phyloP scores from a whole-genome alignment of 768 basidiomycete species.

The Auriscalpium microsporum region DNA sequence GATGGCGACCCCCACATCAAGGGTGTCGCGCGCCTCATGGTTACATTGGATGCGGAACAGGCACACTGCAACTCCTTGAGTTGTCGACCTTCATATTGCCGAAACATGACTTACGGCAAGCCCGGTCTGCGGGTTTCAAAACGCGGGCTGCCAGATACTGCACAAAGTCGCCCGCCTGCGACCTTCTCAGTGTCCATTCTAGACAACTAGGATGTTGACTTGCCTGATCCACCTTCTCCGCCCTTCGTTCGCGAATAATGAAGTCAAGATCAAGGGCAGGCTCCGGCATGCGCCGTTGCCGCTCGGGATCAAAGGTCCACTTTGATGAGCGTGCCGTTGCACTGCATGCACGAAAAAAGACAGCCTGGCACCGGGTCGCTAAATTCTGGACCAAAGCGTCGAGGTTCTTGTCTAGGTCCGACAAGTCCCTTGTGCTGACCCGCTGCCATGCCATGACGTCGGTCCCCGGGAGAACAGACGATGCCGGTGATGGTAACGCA shows the following conservation, averaged over 20 bases:
- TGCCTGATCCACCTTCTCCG: conserved; percentile 10
- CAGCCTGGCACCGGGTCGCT: conserved; percentile 46
- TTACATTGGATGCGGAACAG: conserved; percentile 46
- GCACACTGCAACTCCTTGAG: conserved; percentile 36
- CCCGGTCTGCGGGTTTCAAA: conserved; percentile 21
- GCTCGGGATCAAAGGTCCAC: background rate
- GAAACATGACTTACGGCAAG: conserved; percentile 36
- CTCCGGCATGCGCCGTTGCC: background rate
- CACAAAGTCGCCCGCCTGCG: background rate
- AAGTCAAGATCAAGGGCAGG: background rate
- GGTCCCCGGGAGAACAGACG: too few species aligned
- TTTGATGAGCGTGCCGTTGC: conserved; percentile 55
- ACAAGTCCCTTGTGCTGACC: conserved; percentile 40
- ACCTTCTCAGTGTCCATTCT: background rate
- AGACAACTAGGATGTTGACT: conserved; percentile 7
- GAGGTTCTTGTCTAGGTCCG: conserved; percentile 59
- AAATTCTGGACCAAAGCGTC: conserved; percentile 56
- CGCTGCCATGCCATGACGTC: conserved; percentile 25
- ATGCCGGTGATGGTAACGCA: conserved; percentile 25
- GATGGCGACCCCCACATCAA: conserved; percentile 36
- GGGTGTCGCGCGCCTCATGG: conserved; percentile 29
- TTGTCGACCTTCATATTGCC: conserved; percentile 8
- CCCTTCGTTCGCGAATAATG: conserved; percentile 13
- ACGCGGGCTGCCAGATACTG: conserved; percentile 11
- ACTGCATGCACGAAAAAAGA: conserved; percentile 55